Conservation (phyloP, 1,284 basidiomycete genomes). For the Leccinum fallax region DNA sequence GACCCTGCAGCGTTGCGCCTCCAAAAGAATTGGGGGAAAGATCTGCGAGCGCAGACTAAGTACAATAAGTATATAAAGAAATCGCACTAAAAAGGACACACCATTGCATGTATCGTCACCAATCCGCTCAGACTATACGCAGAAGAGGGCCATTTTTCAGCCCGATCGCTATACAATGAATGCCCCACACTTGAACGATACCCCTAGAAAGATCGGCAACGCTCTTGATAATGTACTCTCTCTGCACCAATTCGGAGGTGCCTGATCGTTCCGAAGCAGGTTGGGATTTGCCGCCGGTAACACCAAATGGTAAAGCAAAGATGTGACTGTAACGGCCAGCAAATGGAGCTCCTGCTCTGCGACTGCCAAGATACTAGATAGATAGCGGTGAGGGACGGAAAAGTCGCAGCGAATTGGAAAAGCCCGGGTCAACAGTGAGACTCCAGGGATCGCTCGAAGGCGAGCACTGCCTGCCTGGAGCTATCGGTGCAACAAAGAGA, state of each 20-base stretch:
- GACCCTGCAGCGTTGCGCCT: conserved; percentile 26
- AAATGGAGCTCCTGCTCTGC: conserved; percentile 68
- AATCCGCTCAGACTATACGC: conserved; percentile 59
- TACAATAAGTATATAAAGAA: background rate
- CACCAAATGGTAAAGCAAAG: conserved; percentile 75
- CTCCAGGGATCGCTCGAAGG: conserved; percentile 1
- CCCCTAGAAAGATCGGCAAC: conserved; percentile 47
- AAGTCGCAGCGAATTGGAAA: conserved; percentile 77
- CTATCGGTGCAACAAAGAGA: too few relatives aligned
- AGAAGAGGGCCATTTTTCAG: conserved; percentile 72
- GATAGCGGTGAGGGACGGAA: conserved; percentile 72
- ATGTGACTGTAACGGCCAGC: conserved; percentile 65
- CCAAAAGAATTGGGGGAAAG: conserved; percentile 28
- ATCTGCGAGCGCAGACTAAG: conserved; percentile 41
- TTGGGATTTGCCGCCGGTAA: conserved; percentile 58
- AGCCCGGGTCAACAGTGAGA: conserved; percentile 65
- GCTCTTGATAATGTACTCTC: conserved; percentile 65
- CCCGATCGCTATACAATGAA: conserved; percentile 68
- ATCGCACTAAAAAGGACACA: conserved; percentile 35
- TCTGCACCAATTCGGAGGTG: conserved; percentile 58
- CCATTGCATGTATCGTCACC: conserved; percentile 56
- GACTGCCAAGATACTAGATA: conserved; percentile 44
- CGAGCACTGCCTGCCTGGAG: too few relatives aligned
- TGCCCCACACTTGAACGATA: conserved; percentile 71
- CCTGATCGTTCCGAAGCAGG: conserved; percentile 60